Evolutionary conservation across 176 grass and related monocot genomes (phyloP), one percentile per base, ranked within the genome.

Genomic region (Cocos nucifera): DNA sequence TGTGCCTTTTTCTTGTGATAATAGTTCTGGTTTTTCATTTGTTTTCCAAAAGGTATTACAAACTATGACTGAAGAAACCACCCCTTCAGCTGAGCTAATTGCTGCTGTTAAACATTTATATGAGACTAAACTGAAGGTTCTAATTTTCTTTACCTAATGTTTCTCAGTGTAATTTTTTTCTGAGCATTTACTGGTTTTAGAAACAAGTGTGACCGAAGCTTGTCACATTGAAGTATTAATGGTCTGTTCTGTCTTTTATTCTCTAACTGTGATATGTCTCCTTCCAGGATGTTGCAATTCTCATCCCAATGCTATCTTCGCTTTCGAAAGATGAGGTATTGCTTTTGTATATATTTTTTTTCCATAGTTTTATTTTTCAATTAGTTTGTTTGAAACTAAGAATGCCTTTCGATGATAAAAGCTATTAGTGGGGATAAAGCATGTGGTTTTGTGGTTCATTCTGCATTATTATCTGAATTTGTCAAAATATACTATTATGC

Each of bases 241-340:
- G 0, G 22, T 76, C 19, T 53, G 32, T 63, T 60, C 53, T 69
- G 22, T 78, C 29, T 58, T 60, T 62, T 65, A 59, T 39, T 39
- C 9, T 67, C 5, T 58, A n/a, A 58, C 14, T 22, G 30, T 44
- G 9, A 30, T 68, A 56, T 63, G 44, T 56, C 16, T 54, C 76
- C 29, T 90, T 61, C 30, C 71, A 99, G 94, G 94, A 93, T 93
- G 88, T 82, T 22, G 78, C 85, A 62, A 89, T 99, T 67, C 87
- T 99, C 54, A 93, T 99, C 76, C 94, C 94, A 30, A 81, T 99
- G 71, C 58, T 96, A 55, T 84, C 88, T 67, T 99, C 94, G 71
- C 76, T 99, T 76, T 89, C 88, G 12, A 99, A 89, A 65, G 88
- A 93, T 80, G 94, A 99, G 94, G 94, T 99, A 75, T 57, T 70